Evolutionary conservation across 2,329 filamentous ascomycete genomes (phyloP), one percentile per base, ranked within the genome.

Genomic region (Blastomyces percursus): DNA sequence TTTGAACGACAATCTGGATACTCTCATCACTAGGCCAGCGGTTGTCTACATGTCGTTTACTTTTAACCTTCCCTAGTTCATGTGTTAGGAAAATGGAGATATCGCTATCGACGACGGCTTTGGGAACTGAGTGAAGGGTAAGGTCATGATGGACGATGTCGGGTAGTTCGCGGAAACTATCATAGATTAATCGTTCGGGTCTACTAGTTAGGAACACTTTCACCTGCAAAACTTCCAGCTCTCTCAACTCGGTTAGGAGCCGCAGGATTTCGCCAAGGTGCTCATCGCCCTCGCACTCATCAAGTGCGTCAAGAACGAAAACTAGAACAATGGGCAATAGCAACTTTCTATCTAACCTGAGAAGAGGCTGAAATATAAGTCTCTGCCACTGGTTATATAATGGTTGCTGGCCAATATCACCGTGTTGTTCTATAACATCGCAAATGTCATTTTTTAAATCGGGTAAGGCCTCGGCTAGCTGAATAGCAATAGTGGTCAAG

Each of bases 381-480:
- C 68, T 64, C 6, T 67, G 42, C 60, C 69, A 72, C 52, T 73
- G 70, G 32, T 72, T 65, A 4, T 56, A 61, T 0, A 73, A 65
- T 2, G 61, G 61, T 64, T 71, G 71, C 61, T 55, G 59, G 6
- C 64, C 59, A 58, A 76, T 72, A 32, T 66, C 58, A 16, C 66
- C 67, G 62, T 73, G 67, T 32, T 67, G 19, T 12, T 68, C 46
- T 60, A 74, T 61, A 40, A 66, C 66, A 24, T 68, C 60, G 42
- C 56, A 40, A 6, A 73, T 52, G 16, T 52, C 52, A 46, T 63
- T 12, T 4, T 24, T 69, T 1, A 79, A 55, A 3, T 63, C 55
- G n/a, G 75, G 73, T 12, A 74, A 63, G 8, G 63, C 67, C 0
- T 30, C 46, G 0, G 75, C 72, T 42, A 82, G 40, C 38, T 65